These are phyloP conservation scores for Verticillium tricorpus DNA, from an alignment of 2,329 filamentous ascomycete genomes.

Conservation along the genomic window DNA sequence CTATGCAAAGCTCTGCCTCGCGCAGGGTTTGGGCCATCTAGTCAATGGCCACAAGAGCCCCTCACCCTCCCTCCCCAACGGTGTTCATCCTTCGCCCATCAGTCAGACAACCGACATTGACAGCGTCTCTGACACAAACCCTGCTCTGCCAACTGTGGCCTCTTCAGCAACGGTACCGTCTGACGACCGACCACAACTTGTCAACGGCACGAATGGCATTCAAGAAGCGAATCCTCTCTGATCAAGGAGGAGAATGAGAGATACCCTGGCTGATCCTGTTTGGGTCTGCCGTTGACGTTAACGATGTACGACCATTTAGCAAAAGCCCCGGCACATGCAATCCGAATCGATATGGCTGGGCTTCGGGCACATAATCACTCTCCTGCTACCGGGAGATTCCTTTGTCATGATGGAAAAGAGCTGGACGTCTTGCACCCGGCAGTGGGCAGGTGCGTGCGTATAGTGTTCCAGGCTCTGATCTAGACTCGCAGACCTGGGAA, in stretches of 20 bases:
- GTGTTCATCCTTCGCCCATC: slow-evolving; percentile 40
- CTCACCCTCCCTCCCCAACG: slow-evolving; percentile 39
- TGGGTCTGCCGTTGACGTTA: neutral
- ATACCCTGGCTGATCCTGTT: neutral
- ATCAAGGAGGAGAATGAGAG: neutral
- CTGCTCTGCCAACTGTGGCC: neutral
- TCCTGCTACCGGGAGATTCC: neutral
- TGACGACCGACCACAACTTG: neutral
- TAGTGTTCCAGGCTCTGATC: neutral
- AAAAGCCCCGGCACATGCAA: neutral
- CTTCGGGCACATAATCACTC: neutral
- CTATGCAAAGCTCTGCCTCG: slow-evolving; percentile 48
- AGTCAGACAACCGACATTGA: slow-evolving; percentile 22
- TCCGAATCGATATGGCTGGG: neutral
- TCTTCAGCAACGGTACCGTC: neutral
- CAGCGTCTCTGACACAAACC: neutral
- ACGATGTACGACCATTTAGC: neutral
- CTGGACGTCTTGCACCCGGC: neutral
- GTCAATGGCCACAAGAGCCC: slow-evolving; percentile 35
- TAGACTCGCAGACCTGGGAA: neutral
- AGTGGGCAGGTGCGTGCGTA: neutral
- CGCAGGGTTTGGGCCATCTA: slow-evolving; percentile 54
- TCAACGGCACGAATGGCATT: neutral
- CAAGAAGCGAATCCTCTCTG: neutral
- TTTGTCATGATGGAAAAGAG: neutral